Percentiles rank a stretch among this genome's conserved stretches.
phyloP scores from a whole-genome alignment of 768 basidiomycete species.

The Rhodotorula diobovata region DNA sequence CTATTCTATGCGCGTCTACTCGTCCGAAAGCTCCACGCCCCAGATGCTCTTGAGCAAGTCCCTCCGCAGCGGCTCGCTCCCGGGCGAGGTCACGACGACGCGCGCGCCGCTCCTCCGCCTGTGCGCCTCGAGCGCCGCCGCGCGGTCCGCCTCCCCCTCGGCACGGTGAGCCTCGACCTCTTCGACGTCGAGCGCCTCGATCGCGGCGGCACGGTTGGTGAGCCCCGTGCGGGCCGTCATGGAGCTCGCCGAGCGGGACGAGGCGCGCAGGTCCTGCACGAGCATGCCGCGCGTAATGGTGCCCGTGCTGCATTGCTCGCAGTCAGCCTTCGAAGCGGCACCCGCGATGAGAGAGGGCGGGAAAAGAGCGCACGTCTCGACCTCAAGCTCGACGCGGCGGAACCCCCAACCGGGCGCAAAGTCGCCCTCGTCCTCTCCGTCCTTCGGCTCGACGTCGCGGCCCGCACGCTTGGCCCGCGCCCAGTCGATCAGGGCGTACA shows the following conservation, averaged over 20 bases:
- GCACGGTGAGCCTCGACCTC: constrained; percentile 9
- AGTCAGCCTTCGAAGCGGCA: background rate
- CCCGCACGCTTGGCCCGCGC: background rate
- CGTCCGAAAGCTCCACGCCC: background rate
- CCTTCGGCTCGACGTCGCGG: background rate
- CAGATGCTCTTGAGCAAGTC: constrained; percentile 21
- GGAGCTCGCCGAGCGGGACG: background rate
- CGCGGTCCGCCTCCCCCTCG: background rate
- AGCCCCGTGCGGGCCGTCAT: constrained; percentile 1
- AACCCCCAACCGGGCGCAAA: constrained; percentile 43
- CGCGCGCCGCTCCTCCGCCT: constrained; percentile 7
- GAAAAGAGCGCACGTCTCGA: constrained; percentile 27
- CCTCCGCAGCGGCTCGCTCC: constrained; percentile 13
- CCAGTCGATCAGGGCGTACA: constrained; percentile 73
- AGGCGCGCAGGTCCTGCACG: constrained; percentile 17
- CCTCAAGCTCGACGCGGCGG: constrained; percentile 35
- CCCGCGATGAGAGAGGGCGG: background rate
- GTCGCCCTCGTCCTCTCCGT: constrained; percentile 14
- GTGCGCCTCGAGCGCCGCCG: background rate
- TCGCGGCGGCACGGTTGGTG: constrained; percentile 14
- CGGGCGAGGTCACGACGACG: constrained; percentile 16
- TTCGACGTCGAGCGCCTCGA: constrained; percentile 14
- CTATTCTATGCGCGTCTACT: background rate
- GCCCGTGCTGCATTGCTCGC: constrained; percentile 3
- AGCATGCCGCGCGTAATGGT: constrained; percentile 37